Evolutionary conservation across 2,329 filamentous ascomycete species (phyloP), one percentile per base, ranked within the genome.

Genomic region (Diaporthe vexans): DNA sequence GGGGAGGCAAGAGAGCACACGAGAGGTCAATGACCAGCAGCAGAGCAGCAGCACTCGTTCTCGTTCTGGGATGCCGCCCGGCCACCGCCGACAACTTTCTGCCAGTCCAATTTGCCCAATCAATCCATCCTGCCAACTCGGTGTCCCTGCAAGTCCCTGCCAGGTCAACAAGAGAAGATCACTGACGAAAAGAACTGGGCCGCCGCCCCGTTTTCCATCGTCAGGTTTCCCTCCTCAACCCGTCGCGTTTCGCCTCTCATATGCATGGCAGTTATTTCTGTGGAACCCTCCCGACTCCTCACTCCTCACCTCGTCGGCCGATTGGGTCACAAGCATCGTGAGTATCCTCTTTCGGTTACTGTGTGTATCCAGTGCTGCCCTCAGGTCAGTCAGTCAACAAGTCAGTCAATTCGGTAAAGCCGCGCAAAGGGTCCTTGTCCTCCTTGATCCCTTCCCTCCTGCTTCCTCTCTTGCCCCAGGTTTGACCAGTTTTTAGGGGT

Each of bases 91-190:
- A 5, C 57, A n/a, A 10, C 10, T 37, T 61, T 13, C 58, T 58
- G 56, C 52, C 52, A 17, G 52, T 33, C n/a, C 51, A 52, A 52
- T 52, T 19, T 11, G 35, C 35, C 35, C 35, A 37, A 37, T 37
- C 35, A 37, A 17, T 11, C 51, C n/a, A 52, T 52, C 51, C n/a
- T 52, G 51, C 37, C 57, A 61, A 35, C 57, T n/a, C 11, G 57
- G 9, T 15, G 43, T 46, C 43, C 43, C 17, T 46, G 15, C 43
- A 6, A 15, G 35, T 26, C n/a, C 24, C 40, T 67, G 43, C 61
- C 61, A 67, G 61, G 61, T 67, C 61, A 67, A 67, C 61, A 51
- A 37, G 7, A 67, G 43, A 67, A 35, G 61, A 67, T 67, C 61
- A 51, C 61, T 67, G 43, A 67, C 61, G 61, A 67, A 52, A 67